phyloP scores from a whole-genome alignment of 148 eudicot genomes.

The Silene latifolia region DNA sequence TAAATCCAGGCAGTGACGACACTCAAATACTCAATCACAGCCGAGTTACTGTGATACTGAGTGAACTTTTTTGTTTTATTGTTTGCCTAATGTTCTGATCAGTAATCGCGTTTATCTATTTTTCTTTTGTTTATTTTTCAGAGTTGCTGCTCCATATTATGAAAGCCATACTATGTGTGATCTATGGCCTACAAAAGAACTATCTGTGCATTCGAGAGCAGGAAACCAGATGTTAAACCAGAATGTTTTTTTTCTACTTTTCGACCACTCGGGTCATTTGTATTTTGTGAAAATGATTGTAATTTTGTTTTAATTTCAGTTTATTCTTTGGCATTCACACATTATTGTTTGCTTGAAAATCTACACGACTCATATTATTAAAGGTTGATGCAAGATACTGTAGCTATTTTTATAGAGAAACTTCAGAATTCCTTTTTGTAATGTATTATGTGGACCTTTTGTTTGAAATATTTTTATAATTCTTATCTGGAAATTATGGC shows the following conservation, averaged over 20 bases:
- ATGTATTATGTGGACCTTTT: background rate
- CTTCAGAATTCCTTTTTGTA: background rate
- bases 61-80: too few relatives aligned
- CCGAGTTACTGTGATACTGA: too few relatives aligned
- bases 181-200: slow-evolving; percentile 7
- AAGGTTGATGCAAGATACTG: background rate
- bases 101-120: background rate
- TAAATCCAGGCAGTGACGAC: background rate
- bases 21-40: too few relatives aligned
- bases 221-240: background rate
- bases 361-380: background rate
- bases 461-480: background rate
- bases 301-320: background rate
- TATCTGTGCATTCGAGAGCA: background rate
- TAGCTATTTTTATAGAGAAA: background rate
- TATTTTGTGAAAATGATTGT: slow-evolving; percentile 2
- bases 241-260: slow-evolving; percentile 3
- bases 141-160: slow-evolving; percentile 22
- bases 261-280: background rate
- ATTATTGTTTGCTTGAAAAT: background rate
- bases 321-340: background rate
- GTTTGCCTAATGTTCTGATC: background rate
- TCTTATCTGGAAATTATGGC: background rate
- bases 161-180: slow-evolving; percentile 12
- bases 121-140: slow-evolving; percentile 21